These are phyloP conservation scores for Vicia faba DNA, from an alignment of 306 rosid species.

Conservation along the genomic window DNA sequence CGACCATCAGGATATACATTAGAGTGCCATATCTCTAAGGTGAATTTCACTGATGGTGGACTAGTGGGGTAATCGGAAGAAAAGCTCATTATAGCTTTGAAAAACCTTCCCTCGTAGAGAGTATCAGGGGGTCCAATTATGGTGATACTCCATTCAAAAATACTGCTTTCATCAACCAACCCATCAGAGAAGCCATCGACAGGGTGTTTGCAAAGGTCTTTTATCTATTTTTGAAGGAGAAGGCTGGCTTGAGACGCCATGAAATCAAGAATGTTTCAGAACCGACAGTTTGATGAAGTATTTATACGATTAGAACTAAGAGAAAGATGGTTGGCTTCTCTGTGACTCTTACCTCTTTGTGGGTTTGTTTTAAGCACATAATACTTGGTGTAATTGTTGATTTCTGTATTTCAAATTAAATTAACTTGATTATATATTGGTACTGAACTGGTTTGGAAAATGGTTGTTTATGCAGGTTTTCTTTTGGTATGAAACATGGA, in stretches of 20 bases:
- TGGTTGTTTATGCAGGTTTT: too few species aligned
- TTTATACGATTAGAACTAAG: neutral
- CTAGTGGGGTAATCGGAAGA: slow-evolving; percentile 93
- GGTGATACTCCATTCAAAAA: too few species aligned
- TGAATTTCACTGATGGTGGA: slow-evolving; percentile 88
- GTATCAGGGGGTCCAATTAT: too few species aligned
- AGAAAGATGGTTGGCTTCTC: slow-evolving; percentile 18
- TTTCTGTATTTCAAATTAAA: too few species aligned
- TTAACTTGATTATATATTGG: too few species aligned
- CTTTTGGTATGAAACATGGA: too few species aligned
- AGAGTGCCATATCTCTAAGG: slow-evolving; percentile 94
- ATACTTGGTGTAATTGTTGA: too few species aligned
- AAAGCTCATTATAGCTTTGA: slow-evolving; percentile 93
- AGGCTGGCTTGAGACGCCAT: slow-evolving; percentile 94
- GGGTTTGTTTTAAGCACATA: too few species aligned
- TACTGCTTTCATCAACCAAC: too few species aligned
- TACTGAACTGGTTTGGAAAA: too few species aligned
- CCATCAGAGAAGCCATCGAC: too few species aligned
- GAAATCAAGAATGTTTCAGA: slow-evolving; percentile 30
- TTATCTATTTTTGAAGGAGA: slow-evolving; percentile 92
- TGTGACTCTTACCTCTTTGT: neutral
- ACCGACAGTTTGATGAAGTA: slow-evolving; percentile 13
- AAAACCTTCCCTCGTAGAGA: slow-evolving; percentile 77
- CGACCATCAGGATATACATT: slow-evolving; percentile 98
- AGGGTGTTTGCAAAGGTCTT: too few species aligned